phyloP scores from a whole-genome alignment of 2,329 filamentous ascomycete genomes.

The Leptoxyphium fumago region DNA sequence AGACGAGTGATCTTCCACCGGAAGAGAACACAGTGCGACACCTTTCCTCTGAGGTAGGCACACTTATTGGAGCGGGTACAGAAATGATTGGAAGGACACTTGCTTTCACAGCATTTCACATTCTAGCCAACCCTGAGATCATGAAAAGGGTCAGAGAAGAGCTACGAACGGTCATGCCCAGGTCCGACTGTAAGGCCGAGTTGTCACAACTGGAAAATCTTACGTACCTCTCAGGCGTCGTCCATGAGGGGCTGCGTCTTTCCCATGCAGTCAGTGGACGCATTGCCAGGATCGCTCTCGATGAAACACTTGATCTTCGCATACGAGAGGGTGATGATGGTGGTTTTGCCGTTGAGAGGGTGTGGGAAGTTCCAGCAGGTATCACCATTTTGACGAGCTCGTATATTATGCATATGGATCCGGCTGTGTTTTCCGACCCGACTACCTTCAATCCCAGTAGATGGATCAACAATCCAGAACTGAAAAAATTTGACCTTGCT shows the following conservation, averaged over 20 bases:
- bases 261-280: constrained; percentile 8
- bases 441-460: constrained; percentile 10
- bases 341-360: constrained; percentile 1
- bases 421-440: constrained; percentile 9
- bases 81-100: constrained; percentile 31
- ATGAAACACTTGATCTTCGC: constrained; percentile 6
- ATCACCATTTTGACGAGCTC: constrained; percentile 10
- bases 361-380: constrained; percentile 6
- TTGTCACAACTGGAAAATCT: constrained; percentile 4
- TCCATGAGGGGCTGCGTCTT: constrained; percentile 12
- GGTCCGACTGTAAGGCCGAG: constrained; percentile 3
- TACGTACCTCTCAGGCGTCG: constrained; percentile 5
- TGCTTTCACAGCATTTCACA: constrained; percentile 26
- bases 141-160: constrained; percentile 24
- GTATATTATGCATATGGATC: constrained; percentile 10
- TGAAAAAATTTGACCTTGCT: not conserved
- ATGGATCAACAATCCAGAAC: constrained; percentile 5
- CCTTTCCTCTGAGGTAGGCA: constrained; percentile 27
- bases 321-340: not conserved
- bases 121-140: constrained; percentile 23
- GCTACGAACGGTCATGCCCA: constrained; percentile 13
- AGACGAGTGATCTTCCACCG: constrained; percentile 6
- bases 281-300: constrained; percentile 10
- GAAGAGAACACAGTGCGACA: constrained; percentile 22
- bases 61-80: constrained; percentile 31